Evolutionary conservation across 257 asterid genomes (phyloP), one percentile per base, ranked within the genome.

Genomic region (Capsicum chinense): DNA sequence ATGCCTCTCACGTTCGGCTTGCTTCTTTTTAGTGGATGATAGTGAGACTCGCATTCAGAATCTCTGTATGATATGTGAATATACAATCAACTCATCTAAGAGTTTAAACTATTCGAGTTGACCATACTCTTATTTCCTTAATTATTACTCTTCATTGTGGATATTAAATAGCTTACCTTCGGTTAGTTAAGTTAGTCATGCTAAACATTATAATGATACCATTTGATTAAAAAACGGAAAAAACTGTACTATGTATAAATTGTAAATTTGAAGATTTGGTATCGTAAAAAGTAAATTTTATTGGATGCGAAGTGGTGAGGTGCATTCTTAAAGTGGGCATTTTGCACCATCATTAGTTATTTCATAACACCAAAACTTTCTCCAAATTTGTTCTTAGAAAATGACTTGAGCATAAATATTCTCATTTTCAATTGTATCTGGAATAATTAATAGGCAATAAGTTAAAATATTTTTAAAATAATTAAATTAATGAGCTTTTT

Each of bases 251-350:
- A 73, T 21, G 33, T 26, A 26, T 73, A 6, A 73, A 48, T 9
- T 73, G 42, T 48, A 19, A 73, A 17, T 73, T 48, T 73, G 80
- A 73, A 48, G 80, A 48, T 73, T 5, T 48, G 60, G 10, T 73
- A 48, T 73, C 8, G 33, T 3, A 4, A 39, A 7, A 16, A 39
- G 78, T 39, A 16, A 69, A 69, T 69, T 69, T 62, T 16, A 42
- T 39, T 69, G 33, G 78, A 68, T 37, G 15, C 21, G 3, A 37
- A 39, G 17, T 5, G 57, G 57, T 10, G 19, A 10, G 10, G 44
- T 19, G 14, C 68, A 19, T 63, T 10, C 5, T 63, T 10, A 63
- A 21, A 21, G 69, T 9, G 39, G 69, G 3, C 14, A 68, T 37
- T 67, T 68, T 47, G 79, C 57, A 71, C 58, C 10, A 71, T 71